Conservation (phyloP, 2,329 filamentous ascomycete genomes). For the Aspergillus cejpii region DNA sequence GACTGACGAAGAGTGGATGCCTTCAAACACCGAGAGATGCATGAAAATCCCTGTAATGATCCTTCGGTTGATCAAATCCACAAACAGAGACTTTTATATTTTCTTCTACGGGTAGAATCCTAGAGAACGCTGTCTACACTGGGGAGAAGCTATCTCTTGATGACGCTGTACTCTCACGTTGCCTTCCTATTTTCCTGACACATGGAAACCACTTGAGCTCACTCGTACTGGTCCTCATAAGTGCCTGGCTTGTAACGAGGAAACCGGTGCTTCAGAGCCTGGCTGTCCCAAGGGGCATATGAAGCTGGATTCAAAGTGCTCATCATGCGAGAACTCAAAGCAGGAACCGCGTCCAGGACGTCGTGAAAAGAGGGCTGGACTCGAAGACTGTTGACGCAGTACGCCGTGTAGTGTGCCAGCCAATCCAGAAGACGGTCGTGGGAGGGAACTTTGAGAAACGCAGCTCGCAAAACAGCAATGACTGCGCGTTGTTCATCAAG, state of each 20-base stretch:
- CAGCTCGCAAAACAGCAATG: neutral
- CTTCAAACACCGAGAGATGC: neutral
- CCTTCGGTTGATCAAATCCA: neutral
- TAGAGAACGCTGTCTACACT: neutral
- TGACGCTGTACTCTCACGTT: no score
- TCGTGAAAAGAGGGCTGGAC: constrained; percentile 6
- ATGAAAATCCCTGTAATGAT: no score
- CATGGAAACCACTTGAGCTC: no score
- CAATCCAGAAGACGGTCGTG: constrained; percentile 4
- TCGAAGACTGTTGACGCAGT: constrained; percentile 1
- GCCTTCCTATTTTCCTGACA: no score
- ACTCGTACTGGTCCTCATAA: neutral
- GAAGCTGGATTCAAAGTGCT: constrained; percentile 3
- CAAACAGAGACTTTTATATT: neutral
- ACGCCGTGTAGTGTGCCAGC: constrained; percentile 8
- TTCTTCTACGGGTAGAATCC: neutral
- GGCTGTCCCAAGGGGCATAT: neutral
- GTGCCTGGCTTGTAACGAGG: neutral
- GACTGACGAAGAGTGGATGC: neutral
- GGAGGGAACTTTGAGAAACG: neutral
- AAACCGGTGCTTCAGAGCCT: neutral
- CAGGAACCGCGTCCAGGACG: constrained; percentile 4
- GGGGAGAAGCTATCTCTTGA: no score
- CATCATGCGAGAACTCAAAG: constrained; percentile 7
- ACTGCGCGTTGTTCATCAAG: constrained; percentile 3